Base-by-base conservation (phyloP, 2,329 filamentous ascomycete genomes). In the Zalaria obscura region DNA sequence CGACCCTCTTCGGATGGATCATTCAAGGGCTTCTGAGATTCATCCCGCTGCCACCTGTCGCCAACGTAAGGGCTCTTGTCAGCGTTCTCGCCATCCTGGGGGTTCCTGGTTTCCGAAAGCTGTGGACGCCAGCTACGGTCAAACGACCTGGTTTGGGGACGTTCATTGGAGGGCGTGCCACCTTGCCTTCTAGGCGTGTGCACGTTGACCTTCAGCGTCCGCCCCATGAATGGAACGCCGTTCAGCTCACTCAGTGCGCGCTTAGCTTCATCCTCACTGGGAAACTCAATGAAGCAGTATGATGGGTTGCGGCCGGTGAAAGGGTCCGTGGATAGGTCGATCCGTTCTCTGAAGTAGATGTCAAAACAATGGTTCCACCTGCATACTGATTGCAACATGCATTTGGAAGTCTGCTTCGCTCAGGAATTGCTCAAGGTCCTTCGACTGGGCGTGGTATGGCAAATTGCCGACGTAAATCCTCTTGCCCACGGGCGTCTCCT, bases 251-350 rank as follows among this genome's bases (percentile, higher is more conserved):
- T 52, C 55, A 83, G 74, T 2, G 75, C 76, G 2, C 57, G 57
- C 4, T 73, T 65, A 3, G 79, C 79, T 27, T 74, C 64, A 27
- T 73, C 72, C 36, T 67, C 67, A 37, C 66, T 68, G 36, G 59
- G 58, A 43, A 85, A 73, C 52, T 85, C 80, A 36, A 84, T 73
- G 50, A 86, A 85, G 62, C 80, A 85, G 61, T 83, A 84, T 32
- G 77, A 80, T 0, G 79, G 79, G 55, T 84, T 85, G 36, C 79
- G 68, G 34, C 71, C 74, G 27, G 73, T 80, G 56, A 80, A 75
- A 1, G 77, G 72, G 51, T 85, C 79, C 40, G 80, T 69, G 1
- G 77, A 78, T 50, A 85, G 79, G 55, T 80, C 76, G 48, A 84
- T 73, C 27, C 42, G 37, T 73, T 72, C 48, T 72, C 18, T 67